Percentiles rank a stretch among this genome's conserved stretches.
These are phyloP conservation scores for Linnemannia zychae DNA, from an alignment of 192 early-diverging fungal species.

Conservation along the genomic window DNA sequence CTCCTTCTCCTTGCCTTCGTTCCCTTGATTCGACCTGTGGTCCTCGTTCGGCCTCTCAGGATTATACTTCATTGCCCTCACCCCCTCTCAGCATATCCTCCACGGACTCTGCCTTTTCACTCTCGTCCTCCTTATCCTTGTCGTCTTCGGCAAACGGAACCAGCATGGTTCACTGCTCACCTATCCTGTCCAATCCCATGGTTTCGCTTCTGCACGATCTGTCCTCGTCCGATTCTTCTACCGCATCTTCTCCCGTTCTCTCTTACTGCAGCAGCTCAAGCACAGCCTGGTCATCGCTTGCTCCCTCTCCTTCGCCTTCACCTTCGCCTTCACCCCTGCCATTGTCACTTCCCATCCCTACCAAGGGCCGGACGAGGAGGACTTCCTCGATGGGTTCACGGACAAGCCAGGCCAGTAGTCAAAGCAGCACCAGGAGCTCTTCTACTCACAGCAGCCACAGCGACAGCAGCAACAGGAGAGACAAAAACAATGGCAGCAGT, in stretches of 20 bases:
- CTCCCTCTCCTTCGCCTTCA: constrained; percentile 15
- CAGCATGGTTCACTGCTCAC: constrained; percentile 53
- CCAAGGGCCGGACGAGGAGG: constrained; percentile 26
- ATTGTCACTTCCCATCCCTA: constrained; percentile 16
- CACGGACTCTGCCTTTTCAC: constrained; percentile 38
- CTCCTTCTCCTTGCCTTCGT: constrained; percentile 48
- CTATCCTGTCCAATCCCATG: constrained; percentile 34
- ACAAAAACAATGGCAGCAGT: background rate
- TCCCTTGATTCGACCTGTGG: constrained; percentile 41
- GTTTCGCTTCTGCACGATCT: constrained; percentile 32
- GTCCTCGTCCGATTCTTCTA: constrained; percentile 22
- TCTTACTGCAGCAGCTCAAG: constrained; percentile 38
- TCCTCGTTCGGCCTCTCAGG: constrained; percentile 26
- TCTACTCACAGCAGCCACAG: background rate
- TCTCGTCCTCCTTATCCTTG: constrained; percentile 42
- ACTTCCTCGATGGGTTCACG: constrained; percentile 34
- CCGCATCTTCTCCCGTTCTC: constrained; percentile 31
- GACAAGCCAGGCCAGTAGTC: constrained; percentile 27
- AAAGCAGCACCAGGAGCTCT: background rate
- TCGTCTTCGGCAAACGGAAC: constrained; percentile 37
- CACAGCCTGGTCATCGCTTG: constrained; percentile 15
- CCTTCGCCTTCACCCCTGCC: constrained; percentile 28
- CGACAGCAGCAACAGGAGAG: background rate
- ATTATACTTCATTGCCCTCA: constrained; percentile 43
- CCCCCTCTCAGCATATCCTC: constrained; percentile 53